Percentiles rank a stretch among this genome's conserved stretches.
Evolutionary conservation across 352 stramenopile genomes (phyloP).

Genomic region (Phytopythium ostracodes): DNA sequence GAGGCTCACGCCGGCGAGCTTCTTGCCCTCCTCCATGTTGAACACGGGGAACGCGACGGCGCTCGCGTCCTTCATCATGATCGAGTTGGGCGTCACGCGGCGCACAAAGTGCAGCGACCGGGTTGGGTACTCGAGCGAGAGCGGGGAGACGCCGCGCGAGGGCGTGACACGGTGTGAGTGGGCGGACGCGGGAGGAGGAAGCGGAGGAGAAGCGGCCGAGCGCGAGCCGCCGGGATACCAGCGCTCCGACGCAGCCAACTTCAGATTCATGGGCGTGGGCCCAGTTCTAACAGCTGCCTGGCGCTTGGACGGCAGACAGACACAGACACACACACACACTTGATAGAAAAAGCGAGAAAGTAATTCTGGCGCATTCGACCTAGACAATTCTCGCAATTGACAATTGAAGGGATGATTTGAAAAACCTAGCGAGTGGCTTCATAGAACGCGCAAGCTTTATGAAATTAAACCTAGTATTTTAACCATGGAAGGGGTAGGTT

Average conservation of each 20-base stretch:
- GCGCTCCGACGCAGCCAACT: slow-evolving; percentile 5
- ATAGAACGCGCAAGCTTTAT: background rate
- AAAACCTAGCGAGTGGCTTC: background rate
- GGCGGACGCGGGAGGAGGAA: background rate
- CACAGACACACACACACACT: background rate
- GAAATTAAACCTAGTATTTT: background rate
- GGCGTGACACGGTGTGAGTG: background rate
- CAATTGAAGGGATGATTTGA: background rate
- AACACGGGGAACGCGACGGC: slow-evolving; percentile 22
- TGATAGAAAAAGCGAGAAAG: background rate
- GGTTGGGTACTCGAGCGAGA: slow-evolving; percentile 7
- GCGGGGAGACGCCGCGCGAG: slow-evolving; percentile 1
- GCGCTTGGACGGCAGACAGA: background rate
- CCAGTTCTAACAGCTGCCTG: background rate
- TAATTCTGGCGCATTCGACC: background rate
- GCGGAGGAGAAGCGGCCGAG: background rate
- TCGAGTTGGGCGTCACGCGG: background rate
- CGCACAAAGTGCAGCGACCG: slow-evolving; percentile 7
- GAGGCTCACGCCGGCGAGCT: slow-evolving; percentile 10
- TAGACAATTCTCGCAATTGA: too few species aligned
- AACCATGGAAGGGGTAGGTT: background rate
- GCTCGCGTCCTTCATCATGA: slow-evolving; percentile 20
- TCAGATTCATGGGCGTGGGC: slow-evolving; percentile 4
- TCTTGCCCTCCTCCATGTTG: slow-evolving; percentile 26
- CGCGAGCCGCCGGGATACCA: slow-evolving; percentile 1